A percentile compares a stretch with the other conserved stretches of the same genome.
Conservation (phyloP, 1,284 basidiomycete species). For the Ceratobasidium sp. region DNA sequence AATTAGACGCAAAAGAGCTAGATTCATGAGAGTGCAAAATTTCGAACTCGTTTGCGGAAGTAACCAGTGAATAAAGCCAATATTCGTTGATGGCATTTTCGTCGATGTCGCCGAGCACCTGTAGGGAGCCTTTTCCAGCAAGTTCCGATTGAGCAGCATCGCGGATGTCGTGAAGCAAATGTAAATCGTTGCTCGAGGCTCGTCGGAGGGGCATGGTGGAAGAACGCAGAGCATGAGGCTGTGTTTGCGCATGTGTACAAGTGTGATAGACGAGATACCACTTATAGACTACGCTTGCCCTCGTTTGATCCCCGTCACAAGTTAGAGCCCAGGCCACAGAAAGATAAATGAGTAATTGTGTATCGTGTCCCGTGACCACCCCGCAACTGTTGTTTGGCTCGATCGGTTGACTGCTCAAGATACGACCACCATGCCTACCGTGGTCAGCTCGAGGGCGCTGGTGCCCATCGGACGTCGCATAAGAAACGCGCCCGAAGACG, state of each 20-base stretch:
- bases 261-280: no score
- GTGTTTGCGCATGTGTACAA: no score
- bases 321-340: no score
- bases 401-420: neutral
- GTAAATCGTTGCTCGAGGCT: neutral
- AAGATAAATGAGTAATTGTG: neutral
- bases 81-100: neutral
- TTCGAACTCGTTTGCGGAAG: no score
- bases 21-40: neutral
- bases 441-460: slow-evolving; percentile 31
- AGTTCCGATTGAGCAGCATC: neutral
- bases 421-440: slow-evolving; percentile 25
- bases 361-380: neutral
- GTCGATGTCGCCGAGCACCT: neutral
- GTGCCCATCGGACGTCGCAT: slow-evolving; percentile 31
- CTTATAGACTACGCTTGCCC: no score
- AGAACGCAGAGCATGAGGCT: no score
- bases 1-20: neutral
- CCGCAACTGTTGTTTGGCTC: neutral
- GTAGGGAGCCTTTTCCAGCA: neutral
- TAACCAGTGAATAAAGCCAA: slow-evolving; percentile 2
- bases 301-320: no score
- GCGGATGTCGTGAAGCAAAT: neutral
- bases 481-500: slow-evolving; percentile 22
- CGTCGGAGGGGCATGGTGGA: slow-evolving; percentile 3